A percentile compares a stretch with the other conserved stretches of the same genome.
Evolutionary conservation across 2,329 filamentous ascomycete genomes (phyloP).

Genomic region (Talaromyces sp.): DNA sequence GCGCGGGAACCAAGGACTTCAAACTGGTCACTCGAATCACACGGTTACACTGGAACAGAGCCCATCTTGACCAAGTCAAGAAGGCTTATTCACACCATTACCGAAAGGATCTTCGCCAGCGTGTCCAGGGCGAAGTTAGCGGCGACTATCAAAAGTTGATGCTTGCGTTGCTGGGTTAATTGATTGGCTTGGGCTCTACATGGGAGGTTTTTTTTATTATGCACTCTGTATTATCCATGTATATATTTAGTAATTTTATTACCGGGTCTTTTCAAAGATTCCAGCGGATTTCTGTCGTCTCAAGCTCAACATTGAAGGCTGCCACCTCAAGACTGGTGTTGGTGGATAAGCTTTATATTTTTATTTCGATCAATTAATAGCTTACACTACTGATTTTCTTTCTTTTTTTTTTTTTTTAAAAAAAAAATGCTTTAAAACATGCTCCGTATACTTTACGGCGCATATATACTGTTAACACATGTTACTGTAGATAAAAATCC

Average conservation of each 20-base stretch:
- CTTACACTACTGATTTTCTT: too few relatives aligned
- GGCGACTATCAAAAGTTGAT: constrained; percentile 76
- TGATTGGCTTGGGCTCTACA: not conserved
- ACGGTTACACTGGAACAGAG: constrained; percentile 75
- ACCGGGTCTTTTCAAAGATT: not conserved
- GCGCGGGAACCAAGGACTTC: constrained; percentile 79
- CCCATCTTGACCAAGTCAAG: constrained; percentile 71
- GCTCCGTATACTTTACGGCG: too few relatives aligned
- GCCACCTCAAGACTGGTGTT: too few relatives aligned
- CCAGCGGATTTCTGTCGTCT: too few relatives aligned
- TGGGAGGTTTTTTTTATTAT: not conserved
- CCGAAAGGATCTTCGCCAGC: constrained; percentile 58
- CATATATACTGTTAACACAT: too few relatives aligned
- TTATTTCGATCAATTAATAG: too few relatives aligned
- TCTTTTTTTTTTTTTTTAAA: too few relatives aligned
- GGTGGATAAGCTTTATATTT: too few relatives aligned
- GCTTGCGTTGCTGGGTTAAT: constrained; percentile 56
- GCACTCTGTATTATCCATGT: not conserved
- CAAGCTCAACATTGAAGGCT: too few relatives aligned
- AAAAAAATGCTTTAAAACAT: too few relatives aligned
- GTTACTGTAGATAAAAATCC: not conserved
- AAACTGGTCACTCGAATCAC: constrained; percentile 74
- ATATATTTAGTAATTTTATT: not conserved
- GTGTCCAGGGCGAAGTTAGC: constrained; percentile 77
- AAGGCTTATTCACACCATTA: constrained; percentile 70